A percentile compares a stretch with the other conserved stretches of the same genome.
phyloP scores from a whole-genome alignment of 2,329 filamentous ascomycete species.

The Westerdykella sp. region DNA sequence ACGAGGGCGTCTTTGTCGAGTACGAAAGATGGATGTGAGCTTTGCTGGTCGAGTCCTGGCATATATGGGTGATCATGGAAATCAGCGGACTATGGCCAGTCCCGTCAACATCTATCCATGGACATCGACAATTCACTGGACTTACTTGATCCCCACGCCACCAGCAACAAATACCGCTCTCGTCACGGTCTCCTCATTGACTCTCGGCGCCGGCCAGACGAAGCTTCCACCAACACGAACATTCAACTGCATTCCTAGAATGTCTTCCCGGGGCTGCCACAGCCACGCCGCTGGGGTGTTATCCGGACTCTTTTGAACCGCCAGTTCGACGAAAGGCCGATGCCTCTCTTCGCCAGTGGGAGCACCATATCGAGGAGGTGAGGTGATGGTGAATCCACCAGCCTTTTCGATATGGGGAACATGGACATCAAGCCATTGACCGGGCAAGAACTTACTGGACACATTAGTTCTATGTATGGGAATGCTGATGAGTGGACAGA shows the following conservation, averaged over 20 bases:
- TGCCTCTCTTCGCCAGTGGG: constrained; percentile 10
- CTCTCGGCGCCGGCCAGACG: constrained; percentile 61
- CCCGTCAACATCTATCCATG: not conserved
- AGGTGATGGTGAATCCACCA: constrained; percentile 86
- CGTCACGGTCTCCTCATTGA: constrained; percentile 43
- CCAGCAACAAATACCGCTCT: constrained; percentile 71
- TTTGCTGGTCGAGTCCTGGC: constrained; percentile 39
- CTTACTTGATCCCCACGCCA: constrained; percentile 73
- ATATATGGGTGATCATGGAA: constrained; percentile 62
- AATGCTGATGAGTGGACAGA: constrained; percentile 12
- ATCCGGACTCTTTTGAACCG: constrained; percentile 63
- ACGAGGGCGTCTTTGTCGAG: constrained; percentile 43
- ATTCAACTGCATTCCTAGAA: constrained; percentile 53
- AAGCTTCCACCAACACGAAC: constrained; percentile 78
- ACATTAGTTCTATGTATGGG: constrained; percentile 20
- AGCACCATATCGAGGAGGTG: constrained; percentile 55
- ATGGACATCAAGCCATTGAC: constrained; percentile 84
- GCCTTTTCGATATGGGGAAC: constrained; percentile 63
- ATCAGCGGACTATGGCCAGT: constrained; percentile 55
- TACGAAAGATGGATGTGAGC: constrained; percentile 58
- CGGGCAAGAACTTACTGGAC: constrained; percentile 60
- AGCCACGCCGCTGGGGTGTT: constrained; percentile 74
- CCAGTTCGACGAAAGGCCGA: constrained; percentile 63
- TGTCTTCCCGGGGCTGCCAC: constrained; percentile 52
- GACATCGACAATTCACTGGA: constrained; percentile 1